Evolutionary conservation across 495 filamentous ascomycete genomes (phyloP), one percentile per base, ranked within the genome.

Genomic region (Aspergillus ostianus): DNA sequence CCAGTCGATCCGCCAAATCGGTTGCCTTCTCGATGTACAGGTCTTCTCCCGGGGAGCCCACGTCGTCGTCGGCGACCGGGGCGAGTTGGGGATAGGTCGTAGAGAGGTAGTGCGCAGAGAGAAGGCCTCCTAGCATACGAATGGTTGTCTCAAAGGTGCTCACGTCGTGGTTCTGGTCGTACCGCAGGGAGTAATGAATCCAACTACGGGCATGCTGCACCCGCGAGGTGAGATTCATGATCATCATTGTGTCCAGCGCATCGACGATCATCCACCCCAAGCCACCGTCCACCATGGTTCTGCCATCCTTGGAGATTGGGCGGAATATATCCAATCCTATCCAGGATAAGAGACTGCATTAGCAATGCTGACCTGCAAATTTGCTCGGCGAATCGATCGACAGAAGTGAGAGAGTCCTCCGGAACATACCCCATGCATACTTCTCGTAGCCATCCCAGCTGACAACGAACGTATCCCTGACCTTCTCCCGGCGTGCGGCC

Each of bases 201-300:
- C 94, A 99, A 64, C 96, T 83, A 32, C 92, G 84, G 46, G 94
- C 93, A 67, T 94, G 88, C 26, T 85, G 81, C 27, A 99, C 84
- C 58, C 92, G 84, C 20, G 84, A 90, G 12, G 94, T 97, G 49
- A 96, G 78, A 67, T 99, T 99, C 94, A 99, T 99, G 55, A 99
- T 76, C 78, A 99, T 98, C 81, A 98, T 77, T 17, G 94, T 98
- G 71, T 99, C 94, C 49, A 99, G 77, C 49, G 92, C 85, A 75
- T 99, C 95, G 30, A 99, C 88, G 53, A 99, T 97, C 60, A 97
- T 97, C 95, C 95, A 99, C 7, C 94, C 94, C 72, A 99, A 76
- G 1, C 77, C 77, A 46, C 79, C 75, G 3, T 87, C 82, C 12
- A 88, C 84, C 91, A 97, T 97, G 56, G 96, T 85, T 41, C 75